These are phyloP conservation scores for Myochromella boudieri DNA, from an alignment of 768 basidiomycete genomes.

Conservation along the genomic window DNA sequence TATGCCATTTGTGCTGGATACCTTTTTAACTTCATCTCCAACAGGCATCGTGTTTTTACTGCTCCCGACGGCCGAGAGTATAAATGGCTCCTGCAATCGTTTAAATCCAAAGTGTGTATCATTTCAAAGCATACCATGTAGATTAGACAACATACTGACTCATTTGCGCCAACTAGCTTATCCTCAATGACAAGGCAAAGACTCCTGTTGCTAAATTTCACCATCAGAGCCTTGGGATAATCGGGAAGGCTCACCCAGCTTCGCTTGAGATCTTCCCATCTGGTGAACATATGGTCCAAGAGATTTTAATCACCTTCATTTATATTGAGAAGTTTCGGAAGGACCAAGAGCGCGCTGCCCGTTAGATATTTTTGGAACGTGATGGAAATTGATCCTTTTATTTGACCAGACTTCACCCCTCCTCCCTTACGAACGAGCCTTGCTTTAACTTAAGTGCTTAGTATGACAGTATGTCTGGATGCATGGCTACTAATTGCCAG, in stretches of 20 bases:
- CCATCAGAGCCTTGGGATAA: constrained; percentile 13
- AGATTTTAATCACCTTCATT: constrained; percentile 28
- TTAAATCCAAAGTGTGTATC: constrained; percentile 8
- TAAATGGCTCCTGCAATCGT: constrained; percentile 16
- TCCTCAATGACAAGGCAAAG: constrained; percentile 4
- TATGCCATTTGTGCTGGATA: too few relatives aligned
- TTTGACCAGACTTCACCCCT: too few relatives aligned
- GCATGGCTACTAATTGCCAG: too few relatives aligned
- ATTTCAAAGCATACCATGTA: too few relatives aligned
- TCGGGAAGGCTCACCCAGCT: constrained; percentile 13
- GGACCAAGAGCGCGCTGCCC: constrained; percentile 22
- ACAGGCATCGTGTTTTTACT: constrained; percentile 20
- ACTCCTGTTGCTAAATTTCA: constrained; percentile 18
- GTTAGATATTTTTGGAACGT: too few relatives aligned
- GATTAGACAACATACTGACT: too few relatives aligned
- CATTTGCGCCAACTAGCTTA: too few relatives aligned
- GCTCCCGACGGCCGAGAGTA: constrained; percentile 22
- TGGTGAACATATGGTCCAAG: constrained; percentile 25
- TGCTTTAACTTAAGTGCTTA: too few relatives aligned
- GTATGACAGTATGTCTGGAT: too few relatives aligned
- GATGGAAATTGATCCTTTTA: too few relatives aligned
- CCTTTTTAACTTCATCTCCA: not conserved
- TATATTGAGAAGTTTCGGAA: constrained; percentile 28
- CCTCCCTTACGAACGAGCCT: too few relatives aligned
- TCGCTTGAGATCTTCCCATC: constrained; percentile 18